Base-by-base conservation (phyloP, 108 stramenopile species). In the Seminavis robusta region DNA sequence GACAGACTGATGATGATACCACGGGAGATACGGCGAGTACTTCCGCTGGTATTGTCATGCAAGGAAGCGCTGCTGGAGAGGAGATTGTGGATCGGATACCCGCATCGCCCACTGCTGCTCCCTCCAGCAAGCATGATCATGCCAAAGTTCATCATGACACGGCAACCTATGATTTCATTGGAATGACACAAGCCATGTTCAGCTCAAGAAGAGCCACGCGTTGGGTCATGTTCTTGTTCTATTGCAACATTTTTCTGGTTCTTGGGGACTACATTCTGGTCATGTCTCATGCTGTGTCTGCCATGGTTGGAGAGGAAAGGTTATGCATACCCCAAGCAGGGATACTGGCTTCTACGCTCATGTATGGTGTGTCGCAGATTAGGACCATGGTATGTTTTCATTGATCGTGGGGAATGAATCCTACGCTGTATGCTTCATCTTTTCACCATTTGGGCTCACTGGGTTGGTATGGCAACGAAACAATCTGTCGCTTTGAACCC, bases 161-260 rank as follows among this genome's bases (percentile, higher is more conserved):
- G 2, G 67, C 73, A 34, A 87, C 85, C 11, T 74, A 69, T 58
- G 85, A 87, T 54, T 87, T 83, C 53, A 73, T 87, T 42, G 81
- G 85, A 6, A 73, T 87, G 57, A 73, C 85, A 2, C 48, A 55
- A 17, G 73, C 73, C 8, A 25, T 87, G 11, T 87, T 87, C 47
- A 48, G 63, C 39, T 17, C 74, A 25, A 53, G 26, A 20, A 8
- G 32, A 36, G 31, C 44, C 13, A 63, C 74, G 13, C 29, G 33
- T 17, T 4, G 72, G 19, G 81, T 87, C 48, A 79, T 77, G 48
- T 10, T 59, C 9, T 61, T 81, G 9, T 87, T 73, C 45, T 87
- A 87, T 53, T 36, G 48, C 45, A 87, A 87, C 31, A 74, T 87
- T 4, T 87, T 83, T 67, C 49, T 87, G 45, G 85, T 87, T 3